These are phyloP conservation scores for Durio zibethinus DNA, from an alignment of 345 rosid species.

Conservation along the genomic window DNA sequence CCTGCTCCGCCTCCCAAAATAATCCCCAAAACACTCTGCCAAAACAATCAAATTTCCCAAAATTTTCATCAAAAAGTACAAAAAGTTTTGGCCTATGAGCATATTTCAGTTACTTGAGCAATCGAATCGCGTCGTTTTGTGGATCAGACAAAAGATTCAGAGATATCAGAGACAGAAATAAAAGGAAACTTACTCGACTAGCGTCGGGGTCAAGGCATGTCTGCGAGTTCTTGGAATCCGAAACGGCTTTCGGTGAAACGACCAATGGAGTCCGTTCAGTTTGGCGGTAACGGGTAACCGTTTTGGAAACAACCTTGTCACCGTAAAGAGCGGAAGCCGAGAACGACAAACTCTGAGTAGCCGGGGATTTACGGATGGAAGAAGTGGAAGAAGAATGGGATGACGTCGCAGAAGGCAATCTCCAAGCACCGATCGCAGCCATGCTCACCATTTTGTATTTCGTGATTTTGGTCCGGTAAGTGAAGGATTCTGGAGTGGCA, in stretches of 20 bases:
- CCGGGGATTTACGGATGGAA: constrained; percentile 6
- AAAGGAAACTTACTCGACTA: constrained; percentile 59
- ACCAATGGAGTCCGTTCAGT: constrained; percentile 36
- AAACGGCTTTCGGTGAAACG: constrained; percentile 81
- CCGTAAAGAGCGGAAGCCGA: constrained; percentile 52
- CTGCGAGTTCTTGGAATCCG: constrained; percentile 83
- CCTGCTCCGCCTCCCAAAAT: constrained; percentile 99
- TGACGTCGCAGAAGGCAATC: constrained; percentile 26
- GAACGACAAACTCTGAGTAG: constrained; percentile 40
- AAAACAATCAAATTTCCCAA: not conserved
- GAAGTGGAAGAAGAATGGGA: constrained; percentile 17
- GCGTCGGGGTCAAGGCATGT: constrained; percentile 99
- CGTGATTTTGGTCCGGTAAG: not conserved
- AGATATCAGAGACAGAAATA: not conserved
- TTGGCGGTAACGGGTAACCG: constrained; percentile 12
- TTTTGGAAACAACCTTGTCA: constrained; percentile 28
- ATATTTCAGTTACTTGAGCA: not conserved
- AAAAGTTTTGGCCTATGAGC: not conserved
- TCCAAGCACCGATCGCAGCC: constrained; percentile 45
- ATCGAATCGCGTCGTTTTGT: not conserved
- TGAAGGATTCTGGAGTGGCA: not conserved
- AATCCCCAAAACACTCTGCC: constrained; percentile 89
- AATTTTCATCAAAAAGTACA: not conserved
- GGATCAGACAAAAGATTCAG: not conserved
- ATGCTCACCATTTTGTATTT: constrained; percentile 41